Evolutionary conservation across 1,284 basidiomycete species (phyloP), one percentile per base, ranked within the genome.

Genomic region (Cystobasidiaceae sp.): DNA sequence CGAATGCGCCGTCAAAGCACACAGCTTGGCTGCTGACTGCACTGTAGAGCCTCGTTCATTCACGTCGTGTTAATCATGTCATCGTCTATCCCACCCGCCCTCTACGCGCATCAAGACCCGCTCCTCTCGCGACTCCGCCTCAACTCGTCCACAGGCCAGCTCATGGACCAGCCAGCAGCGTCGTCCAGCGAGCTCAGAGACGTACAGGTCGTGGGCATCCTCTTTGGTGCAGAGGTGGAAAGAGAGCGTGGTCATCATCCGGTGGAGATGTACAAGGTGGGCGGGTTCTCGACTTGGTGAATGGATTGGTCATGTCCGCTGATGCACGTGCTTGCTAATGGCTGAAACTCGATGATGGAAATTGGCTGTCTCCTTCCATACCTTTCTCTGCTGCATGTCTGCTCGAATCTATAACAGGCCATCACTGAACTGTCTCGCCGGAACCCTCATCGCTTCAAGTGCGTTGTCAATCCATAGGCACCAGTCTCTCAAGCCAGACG

Each of bases 401-500:
- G n/a, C n/a, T n/a, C n/a, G n/a, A n/a, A n/a, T n/a, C 6, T 13
- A 17, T 21, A 15, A 27, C 44, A 64, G 61, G 52, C 41, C 13
- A 17, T 64, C 11, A 43, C 52, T 9, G 43, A 55, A n/a, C 21
- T 64, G 17, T 55, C 39, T 21, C 55, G 61, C 45, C 46, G 52
- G 8, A 44, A 55, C 30, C 51, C 51, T 34, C 61, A 64, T 49
- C 61, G 61, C 23, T 64, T 64, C 61, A 64, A 64, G 61, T 64
- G 41, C 19, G 51, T 30, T 23, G 39, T 30, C 21, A 13, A 32
- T 11, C 21, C 11, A 15, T 17, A 23, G 9, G 11, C n/a, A 39
- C 11, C 11, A n/a, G 37, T 39, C 45, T 48, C 45, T 23, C 45
- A 23, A n/a, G n/a, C n/a, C n/a, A n/a, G n/a, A n/a, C n/a, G n/a